Conservation (phyloP, 2,329 filamentous ascomycete genomes). For the Monosporascus sp. region DNA sequence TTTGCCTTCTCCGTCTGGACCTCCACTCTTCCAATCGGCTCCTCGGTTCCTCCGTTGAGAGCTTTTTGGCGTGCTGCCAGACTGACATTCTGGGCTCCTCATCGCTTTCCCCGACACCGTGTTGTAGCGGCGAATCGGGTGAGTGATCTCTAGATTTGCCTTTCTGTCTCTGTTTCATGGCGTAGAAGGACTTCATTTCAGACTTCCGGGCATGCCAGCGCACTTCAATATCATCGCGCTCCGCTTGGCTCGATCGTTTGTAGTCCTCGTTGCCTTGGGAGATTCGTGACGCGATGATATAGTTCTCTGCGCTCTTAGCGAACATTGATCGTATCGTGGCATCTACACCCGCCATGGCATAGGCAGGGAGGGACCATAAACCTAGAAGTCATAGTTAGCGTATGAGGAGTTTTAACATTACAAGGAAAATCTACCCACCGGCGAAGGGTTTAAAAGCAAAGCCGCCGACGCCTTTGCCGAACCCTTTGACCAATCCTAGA, state of each 20-base stretch:
- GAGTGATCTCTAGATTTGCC: conserved; percentile 28
- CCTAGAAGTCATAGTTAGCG: conserved; percentile 28
- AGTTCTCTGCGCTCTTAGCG: conserved; percentile 67
- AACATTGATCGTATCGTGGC: conserved; percentile 69
- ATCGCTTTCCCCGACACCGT: conserved; percentile 9
- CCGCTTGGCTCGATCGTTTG: conserved; percentile 44
- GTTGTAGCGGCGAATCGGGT: conserved; percentile 12
- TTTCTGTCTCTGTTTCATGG: conserved; percentile 43
- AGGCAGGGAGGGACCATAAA: conserved; percentile 69
- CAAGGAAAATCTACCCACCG: conserved; percentile 40
- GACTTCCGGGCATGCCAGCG: conserved; percentile 58
- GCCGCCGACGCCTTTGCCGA: conserved; percentile 80
- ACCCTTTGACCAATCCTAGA: conserved; percentile 66
- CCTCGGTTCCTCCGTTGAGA: conserved; percentile 47
- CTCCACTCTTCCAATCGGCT: conserved; percentile 43
- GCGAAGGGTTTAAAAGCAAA: conserved; percentile 77
- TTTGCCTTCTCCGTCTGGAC: conserved; percentile 32
- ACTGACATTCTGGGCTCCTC: conserved; percentile 33
- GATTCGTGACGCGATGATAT: conserved; percentile 72
- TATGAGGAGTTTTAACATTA: neutral
- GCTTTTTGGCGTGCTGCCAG: conserved; percentile 42
- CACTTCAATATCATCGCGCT: conserved; percentile 58
- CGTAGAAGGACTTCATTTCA: conserved; percentile 56
- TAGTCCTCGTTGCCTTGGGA: conserved; percentile 69
- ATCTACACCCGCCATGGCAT: conserved; percentile 76